Base-by-base conservation (phyloP, 768 basidiomycete species). In the Cystofilobasidium macerans region DNA sequence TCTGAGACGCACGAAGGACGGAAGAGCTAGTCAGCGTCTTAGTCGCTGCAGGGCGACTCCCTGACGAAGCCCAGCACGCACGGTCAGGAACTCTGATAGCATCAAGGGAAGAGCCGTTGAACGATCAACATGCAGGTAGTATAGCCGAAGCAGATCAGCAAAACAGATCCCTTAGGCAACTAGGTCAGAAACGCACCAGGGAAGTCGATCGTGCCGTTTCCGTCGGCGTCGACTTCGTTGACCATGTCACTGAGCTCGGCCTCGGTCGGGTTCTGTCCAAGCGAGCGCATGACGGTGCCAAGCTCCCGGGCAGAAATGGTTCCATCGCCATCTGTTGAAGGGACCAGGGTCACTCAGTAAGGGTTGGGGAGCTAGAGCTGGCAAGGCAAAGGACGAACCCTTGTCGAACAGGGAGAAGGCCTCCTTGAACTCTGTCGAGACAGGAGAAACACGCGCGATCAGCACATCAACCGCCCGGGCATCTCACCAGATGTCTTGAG, bases 201-300 rank as follows among this genome's bases (percentile, higher is more conserved):
- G 75, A 81, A 87, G 78, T 92, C 89, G 77, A 91, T 89, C 67
- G 85, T 87, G 68, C 87, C 87, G 76, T 89, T 89, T 60, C 86
- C 86, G 74, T 90, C 88, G 16, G 87, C 86, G 76, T 89, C 88
- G 62, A 91, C 89, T 77, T 91, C 89, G 80, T 88, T 90, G 82
- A 92, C 89, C 89, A 93, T 91, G 78, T 91, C 90, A 76, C 88
- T 86, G 51, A 92, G 79, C 78, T 93, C 89, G 0, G 86, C 87
- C 74, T 92, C 88, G 32, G 90, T 90, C 0, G 89, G 89, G 79
- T 90, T 93, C 79, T 91, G 89, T 33, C 90, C 89, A 32, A 92
- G 80, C 56, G 88, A 90, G 70, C 90, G 85, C 89, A 93, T 92
- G 70, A 92, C 89, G 57, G 89, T 90, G 67, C 89, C 90, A 71